phyloP scores from a whole-genome alignment of 805 yeast species.

The Pichia nakasei region DNA sequence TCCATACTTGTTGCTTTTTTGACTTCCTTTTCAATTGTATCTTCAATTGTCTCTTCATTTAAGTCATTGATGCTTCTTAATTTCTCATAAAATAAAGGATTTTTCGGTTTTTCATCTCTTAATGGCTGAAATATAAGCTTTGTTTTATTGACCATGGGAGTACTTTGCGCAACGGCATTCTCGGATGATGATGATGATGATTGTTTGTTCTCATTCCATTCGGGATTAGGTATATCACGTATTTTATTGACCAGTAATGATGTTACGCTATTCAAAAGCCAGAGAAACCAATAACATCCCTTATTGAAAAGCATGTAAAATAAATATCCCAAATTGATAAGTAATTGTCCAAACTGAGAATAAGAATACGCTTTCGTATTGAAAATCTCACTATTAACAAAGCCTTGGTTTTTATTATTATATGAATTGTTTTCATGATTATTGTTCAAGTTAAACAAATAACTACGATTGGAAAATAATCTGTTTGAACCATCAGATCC shows the following conservation, averaged over 20 bases:
- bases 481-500: neutral
- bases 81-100: constrained; percentile 4
- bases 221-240: constrained; percentile 21
- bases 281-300: constrained; percentile 19
- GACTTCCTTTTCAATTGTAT: neutral
- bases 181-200: neutral
- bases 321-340: constrained; percentile 16
- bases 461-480: neutral
- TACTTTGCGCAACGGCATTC: constrained; percentile 3
- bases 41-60: too few species aligned
- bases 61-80: neutral
- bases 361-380: neutral
- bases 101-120: neutral
- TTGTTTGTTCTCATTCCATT: constrained; percentile 6
- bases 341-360: constrained; percentile 10
- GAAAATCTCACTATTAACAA: constrained; percentile 12
- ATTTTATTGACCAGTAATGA: constrained; percentile 11
- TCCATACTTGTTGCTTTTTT: neutral
- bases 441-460: neutral
- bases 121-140: neutral
- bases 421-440: neutral
- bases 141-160: neutral
- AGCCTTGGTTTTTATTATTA: neutral
- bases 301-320: constrained; percentile 17
- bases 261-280: constrained; percentile 13